Evolutionary conservation across 257 asterid species (phyloP).

Genomic region (Solanum neorickii): DNA sequence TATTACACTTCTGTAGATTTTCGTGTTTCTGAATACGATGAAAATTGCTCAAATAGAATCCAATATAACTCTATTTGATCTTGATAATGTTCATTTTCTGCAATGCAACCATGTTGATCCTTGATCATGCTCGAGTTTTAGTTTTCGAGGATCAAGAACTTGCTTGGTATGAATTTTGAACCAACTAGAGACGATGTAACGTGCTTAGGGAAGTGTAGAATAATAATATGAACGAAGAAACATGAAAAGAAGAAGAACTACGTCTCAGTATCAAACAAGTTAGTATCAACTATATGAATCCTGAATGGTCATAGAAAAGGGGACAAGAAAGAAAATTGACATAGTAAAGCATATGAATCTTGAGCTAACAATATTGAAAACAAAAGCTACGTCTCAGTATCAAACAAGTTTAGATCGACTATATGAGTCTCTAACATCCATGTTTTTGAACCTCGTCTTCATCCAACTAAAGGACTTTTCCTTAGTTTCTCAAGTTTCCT

Average conservation of each 20-base stretch:
- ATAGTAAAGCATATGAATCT: background rate
- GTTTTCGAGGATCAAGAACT: background rate
- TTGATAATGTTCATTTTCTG: background rate
- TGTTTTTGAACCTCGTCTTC: background rate
- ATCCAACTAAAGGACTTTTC: constrained; percentile 32
- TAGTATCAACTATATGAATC: background rate
- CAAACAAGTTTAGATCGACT: background rate
- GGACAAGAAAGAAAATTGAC: background rate
- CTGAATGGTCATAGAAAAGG: background rate
- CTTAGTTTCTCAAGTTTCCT: constrained; percentile 42
- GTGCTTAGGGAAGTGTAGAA: background rate
- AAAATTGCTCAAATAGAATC: background rate
- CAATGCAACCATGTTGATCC: background rate
- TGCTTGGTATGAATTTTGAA: background rate
- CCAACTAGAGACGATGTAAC: background rate
- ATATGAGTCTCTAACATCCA: background rate
- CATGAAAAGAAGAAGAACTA: fast-evolving
- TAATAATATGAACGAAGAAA: background rate
- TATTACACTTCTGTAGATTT: background rate
- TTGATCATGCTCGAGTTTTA: background rate
- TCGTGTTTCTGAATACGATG: background rate
- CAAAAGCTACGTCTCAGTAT: background rate
- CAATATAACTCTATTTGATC: background rate
- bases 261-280: background rate
- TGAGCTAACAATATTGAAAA: background rate